These are phyloP conservation scores for Tetrapisispora fleetii DNA, from an alignment of 805 yeast species.

Conservation along the genomic window DNA sequence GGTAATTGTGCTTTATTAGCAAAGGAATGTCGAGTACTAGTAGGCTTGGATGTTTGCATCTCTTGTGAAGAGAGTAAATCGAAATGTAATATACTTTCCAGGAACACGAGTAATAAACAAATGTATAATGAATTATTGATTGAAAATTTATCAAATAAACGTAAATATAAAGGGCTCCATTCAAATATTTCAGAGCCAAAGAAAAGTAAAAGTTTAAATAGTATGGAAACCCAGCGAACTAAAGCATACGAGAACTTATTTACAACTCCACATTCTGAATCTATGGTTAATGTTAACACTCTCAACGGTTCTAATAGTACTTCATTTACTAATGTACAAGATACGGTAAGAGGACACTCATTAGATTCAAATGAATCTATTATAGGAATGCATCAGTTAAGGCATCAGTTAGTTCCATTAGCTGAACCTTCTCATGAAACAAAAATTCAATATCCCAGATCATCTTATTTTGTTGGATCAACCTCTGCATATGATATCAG, in stretches of 20 bases:
- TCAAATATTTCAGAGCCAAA: background rate
- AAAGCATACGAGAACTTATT: background rate
- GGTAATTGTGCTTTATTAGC: conserved; percentile 78
- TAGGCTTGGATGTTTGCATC: conserved; percentile 54
- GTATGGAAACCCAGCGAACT: background rate
- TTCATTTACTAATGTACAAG: background rate
- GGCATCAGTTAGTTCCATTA: background rate
- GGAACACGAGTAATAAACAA: conserved; percentile 16
- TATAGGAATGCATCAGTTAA: background rate
- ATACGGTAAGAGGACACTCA: no score
- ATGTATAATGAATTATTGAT: background rate
- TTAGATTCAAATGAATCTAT: background rate
- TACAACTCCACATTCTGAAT: background rate
- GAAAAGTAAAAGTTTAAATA: background rate
- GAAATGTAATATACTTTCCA: conserved; percentile 60
- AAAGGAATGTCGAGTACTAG: conserved; percentile 64
- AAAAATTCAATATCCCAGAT: conserved; percentile 71
- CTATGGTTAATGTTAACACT: background rate
- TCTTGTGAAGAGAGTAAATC: conserved; percentile 63
- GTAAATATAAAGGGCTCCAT: background rate
- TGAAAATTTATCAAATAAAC: background rate
- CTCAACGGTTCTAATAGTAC: background rate
- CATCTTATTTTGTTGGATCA: conserved; percentile 82
- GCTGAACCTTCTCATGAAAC: background rate
- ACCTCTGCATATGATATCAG: conserved; percentile 74